These are phyloP conservation scores for Gymnopus androsaceus DNA, from an alignment of 1,284 basidiomycete species.

Conservation along the genomic window DNA sequence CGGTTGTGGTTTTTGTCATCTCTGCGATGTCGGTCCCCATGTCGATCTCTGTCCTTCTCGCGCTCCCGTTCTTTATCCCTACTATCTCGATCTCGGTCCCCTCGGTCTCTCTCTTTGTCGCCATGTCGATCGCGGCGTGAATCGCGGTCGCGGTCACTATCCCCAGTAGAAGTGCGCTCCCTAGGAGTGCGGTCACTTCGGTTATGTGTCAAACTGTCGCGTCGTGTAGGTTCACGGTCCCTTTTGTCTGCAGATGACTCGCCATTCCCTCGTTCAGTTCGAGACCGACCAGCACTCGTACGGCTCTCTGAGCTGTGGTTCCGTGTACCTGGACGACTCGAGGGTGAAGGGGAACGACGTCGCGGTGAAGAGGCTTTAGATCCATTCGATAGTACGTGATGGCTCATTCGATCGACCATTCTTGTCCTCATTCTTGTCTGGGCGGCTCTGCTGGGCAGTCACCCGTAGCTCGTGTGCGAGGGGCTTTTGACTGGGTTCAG, in stretches of 20 bases:
- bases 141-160: slow-evolving; percentile 18
- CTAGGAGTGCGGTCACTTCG: slow-evolving; percentile 44
- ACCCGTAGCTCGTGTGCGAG: slow-evolving; percentile 82
- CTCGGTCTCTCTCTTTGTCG: slow-evolving; percentile 42
- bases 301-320: slow-evolving; percentile 74
- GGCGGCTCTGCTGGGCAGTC: slow-evolving; percentile 64
- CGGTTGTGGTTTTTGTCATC: slow-evolving; percentile 41
- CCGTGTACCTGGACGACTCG: slow-evolving; percentile 66
- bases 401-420: slow-evolving; percentile 33
- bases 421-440: slow-evolving; percentile 44
- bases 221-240: slow-evolving; percentile 52
- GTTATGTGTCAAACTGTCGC: slow-evolving; percentile 49
- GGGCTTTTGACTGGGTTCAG: slow-evolving; percentile 73
- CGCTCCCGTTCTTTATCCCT: slow-evolving; percentile 41
- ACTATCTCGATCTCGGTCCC: slow-evolving; percentile 39
- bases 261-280: slow-evolving; percentile 49
- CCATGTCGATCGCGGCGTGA: slow-evolving; percentile 44
- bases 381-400: slow-evolving; percentile 45
- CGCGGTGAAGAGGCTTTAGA: slow-evolving; percentile 60
- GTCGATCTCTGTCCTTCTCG: slow-evolving; percentile 43
- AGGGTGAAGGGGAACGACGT: slow-evolving; percentile 65
- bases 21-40: slow-evolving; percentile 43
- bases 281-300: slow-evolving; percentile 61
- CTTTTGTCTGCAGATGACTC: slow-evolving; percentile 55
- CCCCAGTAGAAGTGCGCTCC: slow-evolving; percentile 31